A percentile compares a stretch with the other conserved stretches of the same genome.
phyloP scores from a whole-genome alignment of 177 flowering plant genomes.

The Vitis hybrid region DNA sequence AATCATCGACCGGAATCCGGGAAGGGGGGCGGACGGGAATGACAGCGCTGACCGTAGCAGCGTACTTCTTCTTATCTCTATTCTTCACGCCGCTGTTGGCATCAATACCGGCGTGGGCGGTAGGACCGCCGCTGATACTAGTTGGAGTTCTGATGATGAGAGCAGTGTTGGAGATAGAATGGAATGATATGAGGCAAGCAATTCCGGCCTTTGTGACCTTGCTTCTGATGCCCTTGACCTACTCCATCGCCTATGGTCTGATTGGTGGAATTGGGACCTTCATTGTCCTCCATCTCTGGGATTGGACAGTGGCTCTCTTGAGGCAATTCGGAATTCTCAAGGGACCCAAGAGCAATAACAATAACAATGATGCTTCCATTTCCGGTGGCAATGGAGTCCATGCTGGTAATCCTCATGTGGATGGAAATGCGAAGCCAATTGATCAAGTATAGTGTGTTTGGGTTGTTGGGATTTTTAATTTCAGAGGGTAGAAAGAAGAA shows the following conservation, averaged over 20 bases:
- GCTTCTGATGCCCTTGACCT: conserved; percentile 83
- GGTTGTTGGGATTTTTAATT: too few species aligned
- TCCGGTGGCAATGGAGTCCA: conserved; percentile 3
- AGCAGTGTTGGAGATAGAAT: conserved; percentile 80
- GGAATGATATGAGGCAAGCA: conserved; percentile 86
- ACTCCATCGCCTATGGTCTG: conserved; percentile 86
- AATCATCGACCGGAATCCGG: conserved; percentile 86
- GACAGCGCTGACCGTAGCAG: conserved; percentile 83
- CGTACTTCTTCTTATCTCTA: conserved; percentile 66
- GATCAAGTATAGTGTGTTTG: conserved; percentile 14
- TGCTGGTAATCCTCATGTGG: neutral
- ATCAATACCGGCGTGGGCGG: conserved; percentile 96
- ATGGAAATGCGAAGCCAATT: conserved; percentile 14
- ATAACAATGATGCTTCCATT: neutral
- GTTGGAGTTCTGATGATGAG: conserved; percentile 98
- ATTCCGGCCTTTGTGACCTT: conserved; percentile 88
- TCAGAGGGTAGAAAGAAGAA: too few species aligned
- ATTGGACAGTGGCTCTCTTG: conserved; percentile 54
- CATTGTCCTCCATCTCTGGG: conserved; percentile 64
- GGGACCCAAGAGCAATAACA: conserved; percentile 7
- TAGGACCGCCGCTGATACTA: conserved; percentile 86
- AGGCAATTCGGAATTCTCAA: conserved; percentile 32
- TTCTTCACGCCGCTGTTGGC: conserved; percentile 92
- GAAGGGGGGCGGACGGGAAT: conserved; percentile 95
- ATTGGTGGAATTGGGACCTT: conserved; percentile 87